Conservation (phyloP, 495 filamentous ascomycete species). For the Saxispiralis lemnorum region DNA sequence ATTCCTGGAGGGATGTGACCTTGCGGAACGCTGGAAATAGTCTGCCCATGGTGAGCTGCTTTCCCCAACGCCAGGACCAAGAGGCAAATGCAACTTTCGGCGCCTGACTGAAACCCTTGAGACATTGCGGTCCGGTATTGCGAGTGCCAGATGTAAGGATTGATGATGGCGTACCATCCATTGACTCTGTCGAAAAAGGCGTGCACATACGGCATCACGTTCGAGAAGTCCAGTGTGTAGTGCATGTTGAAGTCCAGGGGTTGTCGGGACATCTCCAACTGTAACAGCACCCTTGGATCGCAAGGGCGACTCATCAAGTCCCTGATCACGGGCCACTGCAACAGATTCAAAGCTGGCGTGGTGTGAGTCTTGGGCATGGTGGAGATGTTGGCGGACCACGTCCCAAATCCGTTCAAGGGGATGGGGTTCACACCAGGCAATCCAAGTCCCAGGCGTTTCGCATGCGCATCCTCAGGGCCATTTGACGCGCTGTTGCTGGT, state of each 20-base stretch:
- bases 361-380: conserved; percentile 74
- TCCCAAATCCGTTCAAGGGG: conserved; percentile 50
- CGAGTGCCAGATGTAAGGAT: conserved; percentile 62
- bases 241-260: conserved; percentile 37
- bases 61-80: conserved; percentile 61
- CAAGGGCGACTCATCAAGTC: conserved; percentile 59
- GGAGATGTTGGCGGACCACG: conserved; percentile 62
- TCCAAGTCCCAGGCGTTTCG: conserved; percentile 20
- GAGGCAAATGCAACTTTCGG: conserved; percentile 68
- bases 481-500: conserved; percentile 35
- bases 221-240: conserved; percentile 47
- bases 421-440: conserved; percentile 25
- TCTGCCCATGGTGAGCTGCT: conserved; percentile 45
- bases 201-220: conserved; percentile 54
- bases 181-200: conserved; percentile 67
- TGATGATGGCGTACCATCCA: conserved; percentile 72
- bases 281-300: conserved; percentile 58
- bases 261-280: conserved; percentile 65
- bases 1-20: conserved; percentile 59
- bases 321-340: conserved; percentile 65
- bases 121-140: conserved; percentile 57
- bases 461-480: conserved; percentile 19
- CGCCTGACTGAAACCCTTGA: conserved; percentile 53
- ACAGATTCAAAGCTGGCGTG: conserved; percentile 56
- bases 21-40: conserved; percentile 53